A percentile compares a stretch with the other conserved stretches of the same genome.
Evolutionary conservation across 2,329 filamentous ascomycete genomes (phyloP).

Genomic region (Ophiosphaerella herpotricha): DNA sequence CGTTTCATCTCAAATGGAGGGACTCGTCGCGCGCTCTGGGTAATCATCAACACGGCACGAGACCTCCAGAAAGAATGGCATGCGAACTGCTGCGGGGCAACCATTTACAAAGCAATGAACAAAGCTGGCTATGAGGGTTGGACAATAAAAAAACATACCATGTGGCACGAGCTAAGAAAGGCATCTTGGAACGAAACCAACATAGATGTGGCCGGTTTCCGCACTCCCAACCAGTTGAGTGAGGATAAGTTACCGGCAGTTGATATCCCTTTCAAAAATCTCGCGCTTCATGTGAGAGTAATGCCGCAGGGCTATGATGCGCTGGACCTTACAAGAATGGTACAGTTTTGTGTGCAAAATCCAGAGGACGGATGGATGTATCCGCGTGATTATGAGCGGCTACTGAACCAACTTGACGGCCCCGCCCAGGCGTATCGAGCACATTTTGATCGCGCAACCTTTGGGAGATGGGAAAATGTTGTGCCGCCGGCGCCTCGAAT

Average conservation of each 20-base stretch:
- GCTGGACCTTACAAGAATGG: slow-evolving; percentile 30
- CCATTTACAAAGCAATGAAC: slow-evolving; percentile 24
- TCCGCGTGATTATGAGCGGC: slow-evolving; percentile 21
- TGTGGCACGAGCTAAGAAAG: slow-evolving; percentile 6
- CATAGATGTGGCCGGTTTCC: slow-evolving; percentile 10
- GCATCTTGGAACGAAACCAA: slow-evolving; percentile 11
- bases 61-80: slow-evolving; percentile 10
- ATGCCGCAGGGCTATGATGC: slow-evolving; percentile 24
- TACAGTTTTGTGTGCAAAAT: slow-evolving; percentile 21
- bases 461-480: slow-evolving; percentile 10
- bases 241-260: not conserved
- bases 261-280: slow-evolving; percentile 21
- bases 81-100: slow-evolving; percentile 14
- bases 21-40: slow-evolving; percentile 8
- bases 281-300: slow-evolving; percentile 17
- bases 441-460: slow-evolving; percentile 15
- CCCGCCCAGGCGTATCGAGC: slow-evolving; percentile 2
- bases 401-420: slow-evolving; percentile 16
- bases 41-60: slow-evolving; percentile 23
- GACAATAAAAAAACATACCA: slow-evolving; percentile 17
- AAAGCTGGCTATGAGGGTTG: slow-evolving; percentile 20
- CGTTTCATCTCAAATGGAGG: slow-evolving; percentile 27
- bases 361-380: slow-evolving; percentile 23
- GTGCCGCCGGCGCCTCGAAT: slow-evolving; percentile 4
- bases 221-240: not conserved